Base-by-base conservation (phyloP, 2,329 filamentous ascomycete species). In the Dryadomyces quercus-mongolicae region DNA sequence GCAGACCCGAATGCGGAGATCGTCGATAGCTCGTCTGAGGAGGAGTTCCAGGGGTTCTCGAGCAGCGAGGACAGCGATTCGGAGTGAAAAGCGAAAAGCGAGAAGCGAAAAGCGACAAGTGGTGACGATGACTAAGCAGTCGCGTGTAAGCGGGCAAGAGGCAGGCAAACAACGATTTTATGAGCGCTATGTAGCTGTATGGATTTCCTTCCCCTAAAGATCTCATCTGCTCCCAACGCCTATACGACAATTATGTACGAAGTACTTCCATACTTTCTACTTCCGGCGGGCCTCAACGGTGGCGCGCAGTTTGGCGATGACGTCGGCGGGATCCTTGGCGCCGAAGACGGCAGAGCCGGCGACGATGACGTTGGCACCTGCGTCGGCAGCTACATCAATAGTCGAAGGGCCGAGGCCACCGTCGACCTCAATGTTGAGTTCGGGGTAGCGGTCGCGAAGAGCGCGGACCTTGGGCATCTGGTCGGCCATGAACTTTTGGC, bases 401-500 rank as follows among this genome's bases (percentile, higher is more conserved):
- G 93, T 98, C 60, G 82, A 81, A 53, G 89, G 83, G 1, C 89
- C 90, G 47, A 98, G 70, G 3, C 93, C 93, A 53, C 93, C 93
- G 67, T 98, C 93, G 44, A 98, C 66, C 71, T 98, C 93, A 63
- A 98, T 98, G 72, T 96, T 93, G 58, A 98, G 73, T 6, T 95
- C 80, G 2, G 93, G 92, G 67, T 97, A 98, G 64, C 81, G 82
- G 66, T 84, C 74, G 57, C 93, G 82, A 62, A 98, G 76, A 43
- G 85, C 89, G 60, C 85, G 72, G 22, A 98, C 93, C 74, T 98
- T 98, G 66, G 92, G 90, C 61, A 98, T 81, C 73, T 95, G 89
- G 7, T 88, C 88, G 13, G 89, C 84, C 90, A 97, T 97, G 76
- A 98, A 98, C 66, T 95, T 96, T 68, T 98, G 93, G 7, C 93